Conservation (phyloP, 148 eudicot genomes). For the Camellia sinensis region DNA sequence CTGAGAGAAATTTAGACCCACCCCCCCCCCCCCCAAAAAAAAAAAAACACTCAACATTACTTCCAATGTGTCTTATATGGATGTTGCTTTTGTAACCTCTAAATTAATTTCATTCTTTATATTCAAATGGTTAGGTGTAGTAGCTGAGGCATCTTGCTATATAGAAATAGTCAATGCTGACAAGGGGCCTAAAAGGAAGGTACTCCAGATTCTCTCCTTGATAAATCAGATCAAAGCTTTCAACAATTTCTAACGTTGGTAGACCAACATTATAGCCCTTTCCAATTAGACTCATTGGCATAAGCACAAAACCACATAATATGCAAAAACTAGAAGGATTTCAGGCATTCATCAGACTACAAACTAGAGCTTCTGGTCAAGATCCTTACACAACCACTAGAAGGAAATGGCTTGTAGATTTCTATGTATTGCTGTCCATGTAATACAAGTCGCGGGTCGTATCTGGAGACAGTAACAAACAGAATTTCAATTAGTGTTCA, state of each 20-base stretch:
- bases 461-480: constrained; percentile 35
- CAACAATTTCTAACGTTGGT: not conserved
- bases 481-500: constrained; percentile 8
- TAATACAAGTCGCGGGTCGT: constrained; percentile 73
- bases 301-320: not conserved
- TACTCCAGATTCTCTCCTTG: not conserved
- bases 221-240: not conserved
- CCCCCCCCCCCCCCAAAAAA: not conserved
- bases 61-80: too few relatives aligned
- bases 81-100: not conserved
- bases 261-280: not conserved
- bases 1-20: not conserved
- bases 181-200: not conserved
- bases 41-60: too few relatives aligned
- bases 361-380: constrained; percentile 14
- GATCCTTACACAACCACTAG: constrained; percentile 59
- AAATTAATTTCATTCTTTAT: not conserved
- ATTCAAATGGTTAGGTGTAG: not conserved
- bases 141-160: constrained; percentile 8
- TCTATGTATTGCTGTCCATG: constrained; percentile 91
- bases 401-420: constrained; percentile 78
- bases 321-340: not conserved
- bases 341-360: constrained; percentile 8
- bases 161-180: constrained; percentile 4
- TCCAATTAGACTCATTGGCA: constrained; percentile 5